Evolutionary conservation across 140 eudicot genomes (phyloP).

Genomic region (Anethum foeniculum): DNA sequence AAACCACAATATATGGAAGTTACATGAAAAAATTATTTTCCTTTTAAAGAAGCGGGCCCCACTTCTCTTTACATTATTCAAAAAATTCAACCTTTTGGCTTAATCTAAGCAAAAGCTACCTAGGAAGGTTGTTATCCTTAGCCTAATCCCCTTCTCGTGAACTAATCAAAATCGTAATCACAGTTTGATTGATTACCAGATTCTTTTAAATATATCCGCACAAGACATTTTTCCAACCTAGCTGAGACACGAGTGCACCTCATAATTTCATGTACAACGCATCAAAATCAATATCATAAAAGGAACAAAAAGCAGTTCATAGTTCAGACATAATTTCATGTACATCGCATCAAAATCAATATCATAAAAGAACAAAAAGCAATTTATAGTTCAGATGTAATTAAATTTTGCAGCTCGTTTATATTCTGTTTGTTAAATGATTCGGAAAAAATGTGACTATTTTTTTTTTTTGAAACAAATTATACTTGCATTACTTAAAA

Average conservation of each 20-base stretch:
- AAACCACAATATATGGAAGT: no score
- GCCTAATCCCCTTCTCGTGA: neutral
- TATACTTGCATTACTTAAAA: no score
- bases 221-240: neutral
- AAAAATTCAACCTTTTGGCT: neutral
- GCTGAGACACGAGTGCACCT: neutral
- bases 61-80: neutral
- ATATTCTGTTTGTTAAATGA: no score
- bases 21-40: no score
- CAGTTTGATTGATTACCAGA: neutral
- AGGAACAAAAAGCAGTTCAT: neutral
- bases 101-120: neutral
- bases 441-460: no score
- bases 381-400: neutral
- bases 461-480: no score
- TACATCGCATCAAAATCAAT: neutral
- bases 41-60: no score
- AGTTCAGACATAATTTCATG: neutral
- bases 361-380: neutral
- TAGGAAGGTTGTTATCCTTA: constrained; percentile 1
- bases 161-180: neutral
- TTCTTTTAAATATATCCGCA: neutral
- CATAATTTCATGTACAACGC: neutral
- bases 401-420: no score
- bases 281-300: no score